Base-by-base conservation (phyloP, 768 basidiomycete genomes). In the Exsudoporus frostii region DNA sequence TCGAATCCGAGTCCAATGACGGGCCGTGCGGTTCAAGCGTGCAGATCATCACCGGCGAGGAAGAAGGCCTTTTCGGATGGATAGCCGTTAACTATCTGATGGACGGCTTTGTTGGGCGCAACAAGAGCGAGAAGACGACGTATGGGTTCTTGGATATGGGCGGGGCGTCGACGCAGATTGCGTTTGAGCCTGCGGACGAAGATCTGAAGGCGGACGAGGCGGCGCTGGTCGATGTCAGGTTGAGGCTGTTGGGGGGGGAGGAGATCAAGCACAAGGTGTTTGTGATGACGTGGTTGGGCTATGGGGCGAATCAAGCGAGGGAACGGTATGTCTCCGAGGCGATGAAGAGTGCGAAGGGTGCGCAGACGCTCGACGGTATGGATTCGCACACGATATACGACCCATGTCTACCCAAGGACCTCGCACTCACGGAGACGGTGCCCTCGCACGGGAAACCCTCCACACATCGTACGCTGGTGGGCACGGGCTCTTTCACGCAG, bases 71-170 rank as follows among this genome's bases (percentile, higher is more conserved):
- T 39, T 98, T 94, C 71, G 97, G 97, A 0, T 99, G 97, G 97
- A 93, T 99, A 51, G 94, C 95, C 0, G 93, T 98, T 62, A 99
- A 98, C 71, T 98, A 99, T 69, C 85, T 98, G 45, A 95, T 98
- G 92, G 90, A 98, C 64, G 96, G 95, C 2, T 99, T 99, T 65
- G 76, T 76, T 1, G 78, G 78, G 10, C 69, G 71, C 0, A 9
- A 20, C 45, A 52, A 43, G 44, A 66, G 79, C 47, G 78, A 83
- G 66, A 80, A 78, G 45, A 91, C 92, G 19, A 98, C 96, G 5
- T 98, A 92, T 64, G 97, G 97, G 6, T 99, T 99, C 70, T 76
- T 99, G 59, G 97, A 99, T 68, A 99, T 98, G 97, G 97, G 97
- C 48, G 96, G 97, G 24, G 97, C 97, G 17, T 98, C 95, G 14